These are phyloP conservation scores for Darksidea phi DNA, from an alignment of 495 filamentous ascomycete genomes.

Conservation along the genomic window DNA sequence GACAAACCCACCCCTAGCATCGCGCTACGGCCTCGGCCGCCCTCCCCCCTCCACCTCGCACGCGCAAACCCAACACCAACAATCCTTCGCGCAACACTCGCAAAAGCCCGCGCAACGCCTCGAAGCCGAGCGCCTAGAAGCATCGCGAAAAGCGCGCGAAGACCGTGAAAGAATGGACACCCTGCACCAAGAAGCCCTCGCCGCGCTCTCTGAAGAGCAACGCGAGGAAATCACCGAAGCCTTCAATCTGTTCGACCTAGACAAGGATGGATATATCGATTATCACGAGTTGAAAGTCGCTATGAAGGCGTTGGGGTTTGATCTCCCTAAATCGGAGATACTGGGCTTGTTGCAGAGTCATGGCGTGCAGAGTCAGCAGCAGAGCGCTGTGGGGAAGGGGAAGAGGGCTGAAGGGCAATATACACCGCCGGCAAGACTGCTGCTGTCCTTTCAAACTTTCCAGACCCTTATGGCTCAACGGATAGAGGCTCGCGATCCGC, in stretches of 20 bases:
- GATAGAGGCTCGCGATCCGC: conserved; percentile 77
- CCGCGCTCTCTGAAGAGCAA: conserved; percentile 75
- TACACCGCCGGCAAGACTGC: conserved; percentile 51
- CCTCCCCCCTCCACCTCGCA: background rate
- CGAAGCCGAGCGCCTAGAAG: conserved; percentile 44
- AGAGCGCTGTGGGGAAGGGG: background rate
- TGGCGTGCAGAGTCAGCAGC: conserved; percentile 46
- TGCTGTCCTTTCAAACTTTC: conserved; percentile 71
- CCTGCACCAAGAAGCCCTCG: conserved; percentile 40
- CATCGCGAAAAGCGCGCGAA: conserved; percentile 43
- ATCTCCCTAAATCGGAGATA: conserved; percentile 78
- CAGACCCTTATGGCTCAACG: conserved; percentile 75
- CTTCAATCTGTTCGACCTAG: conserved; percentile 96
- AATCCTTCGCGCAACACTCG: conserved; percentile 3
- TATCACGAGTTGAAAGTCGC: conserved; percentile 98
- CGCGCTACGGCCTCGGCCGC: conserved; percentile 30
- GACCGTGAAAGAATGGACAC: conserved; percentile 45
- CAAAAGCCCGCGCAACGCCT: conserved; percentile 39
- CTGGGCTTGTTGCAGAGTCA: conserved; percentile 70
- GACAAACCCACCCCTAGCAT: conserved; percentile 16
- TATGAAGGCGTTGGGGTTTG: conserved; percentile 94
- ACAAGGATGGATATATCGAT: conserved; percentile 90
- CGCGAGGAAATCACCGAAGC: conserved; percentile 87
- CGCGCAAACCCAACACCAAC: background rate
- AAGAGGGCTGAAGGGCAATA: conserved; percentile 22